These are phyloP conservation scores for Dryas integrifolia DNA, from an alignment of 331 rosid species.

Conservation along the genomic window DNA sequence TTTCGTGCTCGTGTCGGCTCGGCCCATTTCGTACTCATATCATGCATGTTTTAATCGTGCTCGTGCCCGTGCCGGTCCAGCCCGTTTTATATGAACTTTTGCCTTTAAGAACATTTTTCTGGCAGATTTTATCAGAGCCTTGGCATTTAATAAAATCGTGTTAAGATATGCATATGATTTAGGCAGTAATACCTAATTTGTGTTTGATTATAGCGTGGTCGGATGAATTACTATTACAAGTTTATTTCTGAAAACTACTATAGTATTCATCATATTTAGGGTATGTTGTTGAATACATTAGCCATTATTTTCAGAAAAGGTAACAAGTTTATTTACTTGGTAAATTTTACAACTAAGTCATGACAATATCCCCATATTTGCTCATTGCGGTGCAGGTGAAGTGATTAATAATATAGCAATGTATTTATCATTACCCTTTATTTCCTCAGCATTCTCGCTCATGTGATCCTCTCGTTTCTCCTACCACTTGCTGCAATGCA, in stretches of 20 bases:
- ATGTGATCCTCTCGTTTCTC: background rate
- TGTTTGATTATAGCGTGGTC: background rate
- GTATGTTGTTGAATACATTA: background rate
- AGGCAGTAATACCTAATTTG: background rate
- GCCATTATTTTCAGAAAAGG: background rate
- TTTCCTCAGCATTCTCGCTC: constrained; percentile 12
- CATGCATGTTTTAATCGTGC: no score
- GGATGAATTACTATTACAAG: background rate
- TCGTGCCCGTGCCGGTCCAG: no score
- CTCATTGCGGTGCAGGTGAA: background rate
- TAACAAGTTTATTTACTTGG: background rate
- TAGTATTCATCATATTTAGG: constrained; percentile 1
- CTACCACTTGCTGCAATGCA: constrained; percentile 27
- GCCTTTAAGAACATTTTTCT: background rate
- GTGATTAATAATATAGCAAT: background rate
- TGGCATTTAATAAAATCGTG: background rate
- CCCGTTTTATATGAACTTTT: no score
- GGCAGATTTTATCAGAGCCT: background rate
- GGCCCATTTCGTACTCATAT: no score
- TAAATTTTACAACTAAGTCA: background rate
- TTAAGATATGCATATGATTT: background rate
- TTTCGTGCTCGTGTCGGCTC: no score
- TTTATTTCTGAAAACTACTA: background rate
- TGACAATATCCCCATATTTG: background rate
- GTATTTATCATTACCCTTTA: background rate